phyloP scores from a whole-genome alignment of 2,329 filamentous ascomycete genomes.

The Pyricularia sp. region DNA sequence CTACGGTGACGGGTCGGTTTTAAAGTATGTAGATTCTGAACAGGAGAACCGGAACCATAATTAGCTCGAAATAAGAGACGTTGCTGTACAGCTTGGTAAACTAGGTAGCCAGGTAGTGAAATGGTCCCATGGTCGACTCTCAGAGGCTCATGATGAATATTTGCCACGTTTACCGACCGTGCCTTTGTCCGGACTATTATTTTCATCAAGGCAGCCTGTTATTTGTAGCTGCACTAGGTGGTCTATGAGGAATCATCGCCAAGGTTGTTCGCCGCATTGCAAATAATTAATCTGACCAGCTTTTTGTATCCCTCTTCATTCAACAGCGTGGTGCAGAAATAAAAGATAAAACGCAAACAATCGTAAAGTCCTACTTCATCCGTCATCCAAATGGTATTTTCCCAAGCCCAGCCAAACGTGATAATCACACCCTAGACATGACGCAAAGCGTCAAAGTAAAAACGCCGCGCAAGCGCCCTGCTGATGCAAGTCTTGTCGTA shows the following conservation, averaged over 20 bases:
- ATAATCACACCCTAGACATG: neutral
- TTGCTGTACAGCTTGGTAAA: too few relatives aligned
- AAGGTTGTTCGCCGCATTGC: neutral
- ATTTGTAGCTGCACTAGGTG: neutral
- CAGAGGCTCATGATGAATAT: neutral
- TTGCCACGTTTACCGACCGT: neutral
- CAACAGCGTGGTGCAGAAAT: neutral
- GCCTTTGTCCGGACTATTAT: neutral
- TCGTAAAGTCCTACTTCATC: conserved; percentile 4
- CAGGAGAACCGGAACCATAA: neutral
- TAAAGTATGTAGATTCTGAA: neutral
- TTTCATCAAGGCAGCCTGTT: neutral
- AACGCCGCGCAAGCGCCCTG: neutral
- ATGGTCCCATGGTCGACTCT: neutral
- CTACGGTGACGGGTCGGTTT: too few relatives aligned
- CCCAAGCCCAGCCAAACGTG: neutral
- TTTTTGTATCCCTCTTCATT: neutral
- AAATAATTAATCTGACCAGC: neutral
- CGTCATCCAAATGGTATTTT: conserved; percentile 2
- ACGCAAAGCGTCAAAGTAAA: neutral
- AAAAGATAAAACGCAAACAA: neutral
- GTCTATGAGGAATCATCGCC: neutral
- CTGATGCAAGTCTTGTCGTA: neutral
- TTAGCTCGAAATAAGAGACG: too few relatives aligned
- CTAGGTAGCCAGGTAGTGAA: neutral